Evolutionary conservation across 2,329 filamentous ascomycete species (phyloP), one percentile per base, ranked within the genome.

Genomic region (Colletotrichum aenigma): DNA sequence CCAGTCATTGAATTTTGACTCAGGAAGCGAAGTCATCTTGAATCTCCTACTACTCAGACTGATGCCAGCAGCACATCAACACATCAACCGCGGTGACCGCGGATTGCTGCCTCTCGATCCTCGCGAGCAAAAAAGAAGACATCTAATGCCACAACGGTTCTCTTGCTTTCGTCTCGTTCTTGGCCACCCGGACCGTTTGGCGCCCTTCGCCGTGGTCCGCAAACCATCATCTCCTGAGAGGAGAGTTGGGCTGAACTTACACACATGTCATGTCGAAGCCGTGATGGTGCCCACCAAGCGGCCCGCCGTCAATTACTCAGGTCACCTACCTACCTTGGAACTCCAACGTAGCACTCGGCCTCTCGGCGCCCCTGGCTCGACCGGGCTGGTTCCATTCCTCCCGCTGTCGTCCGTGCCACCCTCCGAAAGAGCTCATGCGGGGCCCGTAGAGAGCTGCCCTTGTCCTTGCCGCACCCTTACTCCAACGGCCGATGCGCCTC

Each of bases 381-480:
- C 64, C 73, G 34, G 64, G 32, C 65, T 76, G 61, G 43, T 52
- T 52, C 43, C 43, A 52, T 65, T 74, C 58, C 66, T 74, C 32
- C 64, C 74, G 74, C 58, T 36, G 64, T 52, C 66, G 70, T 76
- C 74, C 58, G 70, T 76, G 74, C 74, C 13, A 64, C 61, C 70
- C 64, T 70, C 67, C 36, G 70, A 62, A 32, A 36, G 62, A 76
- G 74, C 74, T 76, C 65, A 65, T 76, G 74, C 74, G 74, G 70
- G 74, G 74, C 65, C 58, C 70, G 65, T 26, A n/a, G 28, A 58
- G 36, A 43, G 36, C 65, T 65, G 56, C 70, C 74, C 74, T 69
- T 76, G 70, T 69, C 74, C 74, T 36, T 76, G 74, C 34, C 43
- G 60, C 26, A 24, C 38, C 56, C 38, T 52, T 26, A 64, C 36